A percentile compares a stretch with the other conserved stretches of the same genome.
Conservation (phyloP, 176 grass and related monocot species). For the Chrysopogon serrulatus region DNA sequence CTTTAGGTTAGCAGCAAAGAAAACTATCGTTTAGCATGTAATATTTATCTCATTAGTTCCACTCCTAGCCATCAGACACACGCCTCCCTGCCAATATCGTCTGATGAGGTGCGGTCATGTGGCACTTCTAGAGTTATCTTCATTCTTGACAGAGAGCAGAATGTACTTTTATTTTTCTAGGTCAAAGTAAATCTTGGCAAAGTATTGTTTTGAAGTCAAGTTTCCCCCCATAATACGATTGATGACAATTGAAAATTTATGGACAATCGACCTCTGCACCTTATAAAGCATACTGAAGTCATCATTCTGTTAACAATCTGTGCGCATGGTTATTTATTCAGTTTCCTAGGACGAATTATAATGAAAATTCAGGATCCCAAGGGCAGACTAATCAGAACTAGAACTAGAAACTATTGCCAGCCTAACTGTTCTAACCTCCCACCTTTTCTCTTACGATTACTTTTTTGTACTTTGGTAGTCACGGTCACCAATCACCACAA, state of each 20-base stretch:
- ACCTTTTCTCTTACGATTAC: background rate
- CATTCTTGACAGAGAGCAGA: background rate
- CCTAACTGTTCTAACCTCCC: background rate
- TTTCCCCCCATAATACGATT: background rate
- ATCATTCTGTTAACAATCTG: background rate
- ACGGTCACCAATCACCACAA: background rate
- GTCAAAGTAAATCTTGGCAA: background rate
- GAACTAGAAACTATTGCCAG: background rate
- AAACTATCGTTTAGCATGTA: background rate
- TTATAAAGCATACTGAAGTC: background rate
- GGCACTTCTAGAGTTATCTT: slow-evolving; percentile 20
- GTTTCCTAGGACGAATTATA: background rate
- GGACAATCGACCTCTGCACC: background rate
- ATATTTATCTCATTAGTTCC: background rate
- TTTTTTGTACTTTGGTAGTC: background rate
- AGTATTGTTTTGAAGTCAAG: background rate
- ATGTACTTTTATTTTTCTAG: background rate
- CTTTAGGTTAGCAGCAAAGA: slow-evolving; percentile 35
- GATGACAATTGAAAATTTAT: background rate
- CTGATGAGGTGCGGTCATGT: background rate
- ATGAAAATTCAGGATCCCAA: background rate
- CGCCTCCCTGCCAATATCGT: background rate
- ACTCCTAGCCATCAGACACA: background rate
- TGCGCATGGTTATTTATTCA: background rate
- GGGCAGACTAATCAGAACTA: background rate